These are phyloP conservation scores for Pseudogymnoascus sp. DNA, from an alignment of 2,329 filamentous ascomycete species.

Conservation along the genomic window DNA sequence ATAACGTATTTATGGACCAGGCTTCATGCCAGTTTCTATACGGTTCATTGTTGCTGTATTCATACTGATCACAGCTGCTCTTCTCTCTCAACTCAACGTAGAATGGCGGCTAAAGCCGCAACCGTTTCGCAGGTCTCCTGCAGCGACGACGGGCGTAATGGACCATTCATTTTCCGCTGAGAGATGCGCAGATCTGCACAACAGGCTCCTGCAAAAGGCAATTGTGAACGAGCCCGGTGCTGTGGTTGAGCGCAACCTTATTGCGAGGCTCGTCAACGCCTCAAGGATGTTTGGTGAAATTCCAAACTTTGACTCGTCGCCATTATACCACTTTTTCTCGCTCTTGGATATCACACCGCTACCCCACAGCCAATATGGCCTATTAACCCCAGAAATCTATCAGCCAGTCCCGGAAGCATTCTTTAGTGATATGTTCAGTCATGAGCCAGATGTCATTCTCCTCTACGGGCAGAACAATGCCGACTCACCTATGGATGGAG, in stretches of 20 bases:
- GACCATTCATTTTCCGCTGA: neutral
- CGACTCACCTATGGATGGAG: neutral
- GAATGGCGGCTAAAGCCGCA: neutral
- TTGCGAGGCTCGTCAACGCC: neutral
- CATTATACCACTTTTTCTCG: neutral
- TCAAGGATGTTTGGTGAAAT: neutral
- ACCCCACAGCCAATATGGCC: neutral
- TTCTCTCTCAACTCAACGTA: neutral
- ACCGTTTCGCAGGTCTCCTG: neutral
- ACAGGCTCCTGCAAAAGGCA: neutral
- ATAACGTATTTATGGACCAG: neutral
- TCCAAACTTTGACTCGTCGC: neutral
- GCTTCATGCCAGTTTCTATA: neutral
- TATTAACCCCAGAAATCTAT: neutral
- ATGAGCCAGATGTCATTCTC: neutral
- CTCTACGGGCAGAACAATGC: neutral
- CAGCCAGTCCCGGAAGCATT: neutral
- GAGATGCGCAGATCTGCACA: neutral
- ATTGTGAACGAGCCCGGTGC: neutral
- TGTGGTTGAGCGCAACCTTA: neutral
- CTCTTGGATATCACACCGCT: neutral
- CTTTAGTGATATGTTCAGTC: neutral
- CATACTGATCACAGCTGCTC: neutral
- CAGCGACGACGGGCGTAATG: neutral
- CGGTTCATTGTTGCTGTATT: neutral